These are phyloP conservation scores for Floccularia luteovirens DNA, from an alignment of 768 basidiomycete genomes.

Conservation along the genomic window DNA sequence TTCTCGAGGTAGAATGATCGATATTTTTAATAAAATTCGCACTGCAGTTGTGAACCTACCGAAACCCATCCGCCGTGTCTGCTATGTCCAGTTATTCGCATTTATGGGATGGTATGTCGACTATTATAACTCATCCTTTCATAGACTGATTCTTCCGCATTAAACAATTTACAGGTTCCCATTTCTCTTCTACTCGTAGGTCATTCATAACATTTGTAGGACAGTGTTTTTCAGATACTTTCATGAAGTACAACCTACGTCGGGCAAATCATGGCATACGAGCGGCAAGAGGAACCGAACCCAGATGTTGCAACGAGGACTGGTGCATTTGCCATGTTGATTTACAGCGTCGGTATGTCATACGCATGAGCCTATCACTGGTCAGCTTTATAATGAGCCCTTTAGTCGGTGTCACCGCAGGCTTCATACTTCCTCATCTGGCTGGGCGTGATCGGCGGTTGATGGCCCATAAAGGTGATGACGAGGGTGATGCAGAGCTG, in stretches of 20 bases:
- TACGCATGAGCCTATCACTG: too few relatives aligned
- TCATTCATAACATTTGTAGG: slow-evolving; percentile 2
- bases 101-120: slow-evolving; percentile 87
- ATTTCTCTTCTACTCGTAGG: slow-evolving; percentile 87
- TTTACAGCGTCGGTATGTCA: slow-evolving; percentile 81
- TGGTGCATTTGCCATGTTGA: slow-evolving; percentile 83
- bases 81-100: slow-evolving; percentile 89
- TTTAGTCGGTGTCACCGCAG: slow-evolving; percentile 79
- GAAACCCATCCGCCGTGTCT: slow-evolving; percentile 79
- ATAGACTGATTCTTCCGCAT: slow-evolving; percentile 1
- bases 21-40: slow-evolving; percentile 75
- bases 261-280: slow-evolving; percentile 88
- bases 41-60: slow-evolving; percentile 70
- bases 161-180: slow-evolving; percentile 94
- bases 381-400: too few relatives aligned
- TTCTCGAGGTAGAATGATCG: slow-evolving; percentile 28
- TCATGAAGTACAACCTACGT: slow-evolving; percentile 77
- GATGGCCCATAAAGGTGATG: slow-evolving; percentile 62
- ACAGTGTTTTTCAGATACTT: not conserved
- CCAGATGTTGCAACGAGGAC: slow-evolving; percentile 76
- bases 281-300: slow-evolving; percentile 68
- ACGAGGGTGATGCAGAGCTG: slow-evolving; percentile 70
- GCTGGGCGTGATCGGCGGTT: slow-evolving; percentile 77
- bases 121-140: not conserved
- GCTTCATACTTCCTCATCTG: slow-evolving; percentile 73